Base-by-base conservation (phyloP, 2,329 filamentous ascomycete genomes). In the Diaporthe ampelina region DNA sequence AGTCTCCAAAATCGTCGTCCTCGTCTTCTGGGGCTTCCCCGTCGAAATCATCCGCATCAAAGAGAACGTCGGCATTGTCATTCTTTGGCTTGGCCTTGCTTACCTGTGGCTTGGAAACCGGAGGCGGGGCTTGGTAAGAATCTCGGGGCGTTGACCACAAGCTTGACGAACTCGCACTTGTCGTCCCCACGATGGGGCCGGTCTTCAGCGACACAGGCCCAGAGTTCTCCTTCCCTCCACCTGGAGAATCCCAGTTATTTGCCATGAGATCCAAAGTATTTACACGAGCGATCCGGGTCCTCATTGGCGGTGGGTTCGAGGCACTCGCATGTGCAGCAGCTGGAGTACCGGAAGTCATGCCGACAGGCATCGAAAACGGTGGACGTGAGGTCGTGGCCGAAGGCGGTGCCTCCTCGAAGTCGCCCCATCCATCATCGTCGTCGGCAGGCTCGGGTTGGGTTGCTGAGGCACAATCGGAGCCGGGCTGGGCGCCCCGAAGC, bases 401-500 rank as follows among this genome's bases (percentile, higher is more conserved):
- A 19, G 70, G 57, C 50, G 86, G 82, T 21, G 90, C 90, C 58
- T 88, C 86, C 81, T 93, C 91, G 78, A 94, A 94, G 72, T 93
- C 91, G 0, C 92, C 92, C 88, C 92, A 93, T 37, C 87, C 89
- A 78, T 92, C 91, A 72, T 92, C 91, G 10, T 91, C 88, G 8
- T 84, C 83, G 29, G 76, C 79, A 48, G 79, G 67, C 43, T 79
- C 75, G 57, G 76, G 9, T 37, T n/a, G 11, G 48, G 50, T 21
- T 76, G 54, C 37, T 76, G 74, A 40, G 70, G 50, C 4, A 43
- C 32, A 37, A 43, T 35, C 24, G 43, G 40, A 5, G 63, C 48
- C 40, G 63, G 63, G 32, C 48, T 68, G 63, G 45, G 11, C 24
- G 63, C 13, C 26, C 67, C 74, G 19, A 79, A 45, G 58, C 76